Evolutionary conservation across 2,329 filamentous ascomycete species (phyloP), one percentile per base, ranked within the genome.

Genomic region (Myriosclerotinia scirpicola): DNA sequence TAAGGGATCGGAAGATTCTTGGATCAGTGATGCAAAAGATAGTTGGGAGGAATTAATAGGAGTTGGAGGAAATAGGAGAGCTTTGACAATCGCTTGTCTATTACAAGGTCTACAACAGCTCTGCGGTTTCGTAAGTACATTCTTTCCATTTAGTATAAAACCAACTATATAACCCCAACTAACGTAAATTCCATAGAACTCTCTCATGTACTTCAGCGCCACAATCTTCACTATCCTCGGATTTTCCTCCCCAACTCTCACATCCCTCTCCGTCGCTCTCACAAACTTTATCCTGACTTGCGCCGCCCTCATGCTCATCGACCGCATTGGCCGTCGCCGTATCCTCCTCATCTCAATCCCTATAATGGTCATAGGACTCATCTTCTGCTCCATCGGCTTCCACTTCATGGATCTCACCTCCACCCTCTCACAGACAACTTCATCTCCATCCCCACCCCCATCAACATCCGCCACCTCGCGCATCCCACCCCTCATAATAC

Each of bases 181-280:
- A 63, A 72, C 30, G 36, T 38, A 36, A 40, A 14, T 34, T 17
- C 20, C n/a, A 36, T 71, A 88, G 85, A 96, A 97, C 79, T 93
- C 90, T 14, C 82, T 97, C 40, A 96, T 96, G 92, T 96, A 96
- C 78, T 96, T 92, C 76, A 92, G 90, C 0, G 90, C 90, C 5
- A 93, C 90, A 9, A 92, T 94, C 40, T 94, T 94, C 75, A 84
- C 85, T 3, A 83, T 92, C 42, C 84, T 96, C 0, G 90, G 90
- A 0, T 96, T 96, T 76, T 83, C 84, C 53, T 90, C 87, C 65
- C 92, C 92, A 6, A 95, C 91, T 0, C 83, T 94, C 60, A 92
- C 90, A 1, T 91, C 91, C 0, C 84, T 96, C 67, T 88, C 87
- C 2, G 90, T 97, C 17, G 92, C 92, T 0, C 82, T 89, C 67